Conservation (phyloP, 2,329 filamentous ascomycete species). For the Penicillium sp. region DNA sequence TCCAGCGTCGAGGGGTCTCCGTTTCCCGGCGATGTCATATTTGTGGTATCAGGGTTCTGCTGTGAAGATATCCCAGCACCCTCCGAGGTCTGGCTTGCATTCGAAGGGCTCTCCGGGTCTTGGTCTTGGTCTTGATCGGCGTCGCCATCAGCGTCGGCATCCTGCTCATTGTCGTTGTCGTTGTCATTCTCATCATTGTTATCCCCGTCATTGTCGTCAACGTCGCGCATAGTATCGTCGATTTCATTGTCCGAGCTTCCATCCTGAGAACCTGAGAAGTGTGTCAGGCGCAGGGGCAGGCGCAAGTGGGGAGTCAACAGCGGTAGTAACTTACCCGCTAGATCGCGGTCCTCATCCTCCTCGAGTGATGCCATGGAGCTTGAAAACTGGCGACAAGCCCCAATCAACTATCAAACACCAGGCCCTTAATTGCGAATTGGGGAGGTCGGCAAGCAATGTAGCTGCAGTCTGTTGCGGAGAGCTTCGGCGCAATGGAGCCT, state of each 20-base stretch:
- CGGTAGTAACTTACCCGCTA: constrained; percentile 37
- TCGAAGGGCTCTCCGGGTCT: constrained; percentile 45
- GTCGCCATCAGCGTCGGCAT: constrained; percentile 27
- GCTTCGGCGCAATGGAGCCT: neutral
- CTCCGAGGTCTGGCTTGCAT: constrained; percentile 45
- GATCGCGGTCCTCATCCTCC: constrained; percentile 49
- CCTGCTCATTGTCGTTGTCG: constrained; percentile 39
- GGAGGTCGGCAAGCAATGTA: neutral
- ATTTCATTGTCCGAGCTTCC: constrained; percentile 55
- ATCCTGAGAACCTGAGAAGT: constrained; percentile 48
- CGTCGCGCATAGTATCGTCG: constrained; percentile 51
- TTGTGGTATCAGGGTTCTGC: constrained; percentile 51
- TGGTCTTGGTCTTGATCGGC: constrained; percentile 25
- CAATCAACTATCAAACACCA: neutral
- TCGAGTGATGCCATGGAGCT: constrained; percentile 36
- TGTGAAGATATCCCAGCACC: constrained; percentile 39
- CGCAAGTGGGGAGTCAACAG: constrained; percentile 9
- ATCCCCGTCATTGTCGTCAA: constrained; percentile 44
- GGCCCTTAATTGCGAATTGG: neutral
- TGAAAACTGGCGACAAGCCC: neutral
- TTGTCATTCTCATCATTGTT: constrained; percentile 42
- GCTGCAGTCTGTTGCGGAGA: constrained; percentile 1
- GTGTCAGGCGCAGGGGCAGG: constrained; percentile 2
- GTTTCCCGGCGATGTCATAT: constrained; percentile 52
- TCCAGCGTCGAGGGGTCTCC: constrained; percentile 39